A percentile compares a stretch with the other conserved stretches of the same genome.
These are phyloP conservation scores for Aspergillus fructus DNA, from an alignment of 2,329 filamentous ascomycete species.

Conservation along the genomic window DNA sequence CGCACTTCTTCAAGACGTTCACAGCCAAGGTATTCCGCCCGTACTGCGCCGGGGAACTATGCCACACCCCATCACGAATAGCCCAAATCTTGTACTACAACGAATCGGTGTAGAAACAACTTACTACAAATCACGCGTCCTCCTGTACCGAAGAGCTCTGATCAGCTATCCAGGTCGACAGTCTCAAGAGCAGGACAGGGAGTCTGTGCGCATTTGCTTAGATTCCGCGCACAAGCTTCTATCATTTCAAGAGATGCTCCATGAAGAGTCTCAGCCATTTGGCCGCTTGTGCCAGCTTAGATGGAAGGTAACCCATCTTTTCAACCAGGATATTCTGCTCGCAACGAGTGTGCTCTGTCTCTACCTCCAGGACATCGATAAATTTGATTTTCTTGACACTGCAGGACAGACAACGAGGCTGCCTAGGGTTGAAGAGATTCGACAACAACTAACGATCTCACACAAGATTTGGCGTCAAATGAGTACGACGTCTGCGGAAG, in stretches of 20 bases:
- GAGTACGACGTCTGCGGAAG: neutral
- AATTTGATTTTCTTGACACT: neutral
- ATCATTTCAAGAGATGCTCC: neutral
- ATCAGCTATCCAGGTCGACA: neutral
- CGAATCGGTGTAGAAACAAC: neutral
- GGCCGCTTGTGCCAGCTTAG: neutral
- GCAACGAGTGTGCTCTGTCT: neutral
- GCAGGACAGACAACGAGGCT: neutral
- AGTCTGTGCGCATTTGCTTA: neutral
- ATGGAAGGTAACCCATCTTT: slow-evolving; percentile 1
- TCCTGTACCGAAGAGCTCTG: neutral
- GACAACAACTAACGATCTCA: neutral
- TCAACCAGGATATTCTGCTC: neutral
- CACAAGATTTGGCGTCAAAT: neutral
- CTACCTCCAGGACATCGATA: neutral
- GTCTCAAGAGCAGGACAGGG: neutral
- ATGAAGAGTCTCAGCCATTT: neutral
- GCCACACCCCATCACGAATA: neutral
- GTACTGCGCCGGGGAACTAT: neutral
- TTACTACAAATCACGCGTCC: neutral
- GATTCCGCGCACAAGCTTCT: neutral
- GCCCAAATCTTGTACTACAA: neutral
- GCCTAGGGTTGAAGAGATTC: neutral
- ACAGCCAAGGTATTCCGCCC: neutral
- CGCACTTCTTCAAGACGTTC: neutral